These are phyloP conservation scores for Agapanthus africanus DNA, from an alignment of 106 monocot species.

Conservation along the genomic window DNA sequence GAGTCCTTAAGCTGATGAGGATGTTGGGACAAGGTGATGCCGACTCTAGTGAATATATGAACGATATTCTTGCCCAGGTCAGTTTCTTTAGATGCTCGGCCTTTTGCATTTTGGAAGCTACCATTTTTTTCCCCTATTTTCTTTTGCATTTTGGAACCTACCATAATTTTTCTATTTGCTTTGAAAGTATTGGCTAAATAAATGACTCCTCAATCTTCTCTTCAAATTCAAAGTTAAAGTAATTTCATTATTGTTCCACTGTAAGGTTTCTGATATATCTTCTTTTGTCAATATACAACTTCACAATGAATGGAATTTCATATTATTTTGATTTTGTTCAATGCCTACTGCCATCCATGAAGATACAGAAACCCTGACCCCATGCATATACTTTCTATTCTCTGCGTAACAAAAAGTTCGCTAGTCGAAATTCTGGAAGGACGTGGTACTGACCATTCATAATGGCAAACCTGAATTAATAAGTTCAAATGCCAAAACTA, in stretches of 20 bases:
- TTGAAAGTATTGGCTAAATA: background rate
- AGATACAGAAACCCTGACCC: background rate
- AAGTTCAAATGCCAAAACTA: background rate
- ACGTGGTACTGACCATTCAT: background rate
- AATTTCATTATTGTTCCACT: background rate
- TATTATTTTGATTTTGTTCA: background rate
- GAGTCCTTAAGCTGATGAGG: conserved; percentile 74
- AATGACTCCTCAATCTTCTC: background rate
- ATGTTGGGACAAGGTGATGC: conserved; percentile 80
- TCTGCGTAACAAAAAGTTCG: background rate
- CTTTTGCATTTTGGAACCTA: background rate
- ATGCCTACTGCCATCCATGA: background rate
- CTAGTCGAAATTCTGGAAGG: background rate
- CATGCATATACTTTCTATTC: background rate
- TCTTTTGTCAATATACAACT: background rate
- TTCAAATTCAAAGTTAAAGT: background rate
- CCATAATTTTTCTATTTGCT: background rate
- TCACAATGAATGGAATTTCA: background rate
- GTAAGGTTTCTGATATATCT: conserved; percentile 1
- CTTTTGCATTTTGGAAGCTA: background rate
- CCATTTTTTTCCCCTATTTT: background rate
- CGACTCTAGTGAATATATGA: conserved; percentile 81
- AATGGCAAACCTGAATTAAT: background rate
- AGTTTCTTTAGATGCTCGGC: conserved; percentile 3
- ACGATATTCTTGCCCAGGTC: conserved; percentile 96